Evolutionary conservation across 2,329 filamentous ascomycete species (phyloP), one percentile per base, ranked within the genome.

Genomic region (Pseudogymnoascus pannorum): DNA sequence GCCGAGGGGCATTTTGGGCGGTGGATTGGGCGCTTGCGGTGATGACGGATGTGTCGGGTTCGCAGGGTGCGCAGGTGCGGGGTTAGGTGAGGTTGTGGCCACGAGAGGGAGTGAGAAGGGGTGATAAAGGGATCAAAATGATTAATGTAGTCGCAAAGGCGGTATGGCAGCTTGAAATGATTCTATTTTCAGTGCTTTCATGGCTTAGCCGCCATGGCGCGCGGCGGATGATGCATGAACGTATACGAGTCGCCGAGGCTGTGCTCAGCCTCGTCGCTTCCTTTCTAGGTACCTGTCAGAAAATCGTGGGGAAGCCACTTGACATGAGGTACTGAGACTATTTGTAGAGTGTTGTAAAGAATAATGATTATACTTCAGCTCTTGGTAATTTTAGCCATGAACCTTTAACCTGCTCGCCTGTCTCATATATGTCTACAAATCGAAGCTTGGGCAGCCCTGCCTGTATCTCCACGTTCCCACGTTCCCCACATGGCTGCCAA

Each of bases 1-100:
- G 70, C 78, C 80, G 64, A 87, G 74, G 64, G 82, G 77, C 81
- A 87, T 87, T 66, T 71, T 79, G 61, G 54, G 18, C 16, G 42
- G 31, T 38, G 22, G 35, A 26, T 22, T 35, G 14, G 14, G n/a
- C 16, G 20, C 29, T 26, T 58, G 14, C 6, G 18, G 18, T 44
- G 40, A 22, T 29, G 42, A 29, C 22, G 22, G 42, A 51, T 26
- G 22, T 26, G 22, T 29, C 42, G 42, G 42, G 42, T 51, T 51
- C 2, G 22, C 22, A 26, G 22, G 42, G 22, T 51, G 42, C 42
- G 42, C 42, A 26, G 4, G 22, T 51, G 42, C 42, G 42, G 42
- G 42, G 42, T 51, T 51, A 22, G 42, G 14, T 16, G 14, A 26
- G 42, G 42, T 29, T 51, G 42, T 51, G 16, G 22, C 42, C 42